Percentiles rank a stretch among this genome's conserved stretches.
Conservation (phyloP, 2,329 filamentous ascomycete species). For the Aspergillus chevalieri region DNA sequence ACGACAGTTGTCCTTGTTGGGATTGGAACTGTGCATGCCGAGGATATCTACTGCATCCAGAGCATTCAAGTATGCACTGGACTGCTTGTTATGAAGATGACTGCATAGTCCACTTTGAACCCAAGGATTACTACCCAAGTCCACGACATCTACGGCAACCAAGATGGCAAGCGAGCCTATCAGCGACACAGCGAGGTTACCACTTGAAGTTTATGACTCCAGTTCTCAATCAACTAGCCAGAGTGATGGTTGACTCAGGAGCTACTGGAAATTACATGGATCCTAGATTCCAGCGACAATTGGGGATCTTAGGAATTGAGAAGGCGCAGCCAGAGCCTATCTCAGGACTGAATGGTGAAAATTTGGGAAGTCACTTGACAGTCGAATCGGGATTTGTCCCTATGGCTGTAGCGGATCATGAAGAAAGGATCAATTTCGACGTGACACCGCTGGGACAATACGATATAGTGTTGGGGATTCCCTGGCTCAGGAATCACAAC, state of each 20-base stretch:
- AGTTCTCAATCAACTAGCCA: neutral
- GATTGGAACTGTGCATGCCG: neutral
- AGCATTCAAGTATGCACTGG: neutral
- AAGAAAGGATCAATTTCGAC: neutral
- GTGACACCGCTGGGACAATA: neutral
- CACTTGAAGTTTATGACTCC: neutral
- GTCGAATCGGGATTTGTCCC: neutral
- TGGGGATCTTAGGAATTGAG: neutral
- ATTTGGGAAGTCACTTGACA: neutral
- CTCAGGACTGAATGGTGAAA: neutral
- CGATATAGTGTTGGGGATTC: neutral
- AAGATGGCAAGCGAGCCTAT: neutral
- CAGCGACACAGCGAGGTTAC: neutral
- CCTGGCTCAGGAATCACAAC: conserved; percentile 1
- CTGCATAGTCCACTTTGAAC: neutral
- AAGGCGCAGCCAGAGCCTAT: neutral
- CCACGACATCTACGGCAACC: neutral
- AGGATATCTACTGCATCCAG: neutral
- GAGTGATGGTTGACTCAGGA: neutral
- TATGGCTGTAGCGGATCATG: neutral
- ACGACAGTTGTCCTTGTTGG: no score
- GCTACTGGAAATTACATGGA: neutral
- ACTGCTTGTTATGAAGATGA: neutral
- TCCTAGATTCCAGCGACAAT: neutral
- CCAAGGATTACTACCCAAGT: neutral